Evolutionary conservation across 2,329 filamentous ascomycete species (phyloP).

Genomic region (Rutstroemia sp.): DNA sequence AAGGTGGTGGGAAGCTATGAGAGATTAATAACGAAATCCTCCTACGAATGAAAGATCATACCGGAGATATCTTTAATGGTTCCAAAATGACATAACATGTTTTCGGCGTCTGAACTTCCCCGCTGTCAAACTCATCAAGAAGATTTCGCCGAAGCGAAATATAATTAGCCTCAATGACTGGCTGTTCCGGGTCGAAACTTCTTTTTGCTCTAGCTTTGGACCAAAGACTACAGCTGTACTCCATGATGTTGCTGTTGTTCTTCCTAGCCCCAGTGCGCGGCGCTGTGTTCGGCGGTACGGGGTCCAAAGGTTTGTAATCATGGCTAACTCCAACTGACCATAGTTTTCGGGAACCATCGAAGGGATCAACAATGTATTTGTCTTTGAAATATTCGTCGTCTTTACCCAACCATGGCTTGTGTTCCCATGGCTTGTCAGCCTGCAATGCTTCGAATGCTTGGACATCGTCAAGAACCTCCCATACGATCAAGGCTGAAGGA

Average conservation of each 20-base stretch:
- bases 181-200: conserved; percentile 60
- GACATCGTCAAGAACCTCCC: conserved; percentile 38
- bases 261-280: conserved; percentile 37
- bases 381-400: conserved; percentile 43
- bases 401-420: conserved; percentile 22
- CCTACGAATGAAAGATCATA: not conserved
- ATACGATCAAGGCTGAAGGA: conserved; percentile 45
- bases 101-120: conserved; percentile 37
- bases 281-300: conserved; percentile 52
- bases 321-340: conserved; percentile 45
- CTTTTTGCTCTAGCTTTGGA: conserved; percentile 47
- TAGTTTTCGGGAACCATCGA: conserved; percentile 57
- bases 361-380: conserved; percentile 50
- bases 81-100: conserved; percentile 68
- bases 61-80: conserved; percentile 64
- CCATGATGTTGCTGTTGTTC: conserved; percentile 57
- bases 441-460: conserved; percentile 25
- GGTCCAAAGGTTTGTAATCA: conserved; percentile 55
- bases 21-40: not conserved
- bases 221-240: conserved; percentile 76
- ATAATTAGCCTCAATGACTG: conserved; percentile 70
- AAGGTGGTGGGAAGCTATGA: conserved; percentile 51
- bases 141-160: conserved; percentile 76
- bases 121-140: conserved; percentile 57
- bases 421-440: conserved; percentile 32